Evolutionary conservation across 2,329 filamentous ascomycete genomes (phyloP), one percentile per base, ranked within the genome.

Genomic region (Metarhizium robertsii): DNA sequence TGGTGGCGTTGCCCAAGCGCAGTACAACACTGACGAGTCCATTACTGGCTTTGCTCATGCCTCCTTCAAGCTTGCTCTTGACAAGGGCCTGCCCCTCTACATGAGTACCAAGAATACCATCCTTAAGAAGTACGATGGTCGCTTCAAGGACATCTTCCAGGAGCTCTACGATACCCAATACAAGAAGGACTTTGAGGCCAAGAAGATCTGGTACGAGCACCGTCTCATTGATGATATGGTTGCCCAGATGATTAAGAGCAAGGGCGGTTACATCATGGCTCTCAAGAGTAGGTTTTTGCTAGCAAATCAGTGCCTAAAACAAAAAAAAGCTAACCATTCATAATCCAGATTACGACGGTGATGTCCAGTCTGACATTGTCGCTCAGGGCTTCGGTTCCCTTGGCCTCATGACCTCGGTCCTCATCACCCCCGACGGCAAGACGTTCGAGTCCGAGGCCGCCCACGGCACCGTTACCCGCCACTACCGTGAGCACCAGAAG

Each of bases 41-140:
- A 99, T 99, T 73, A 77, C 79, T 55, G 94, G 94, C 59, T 99
- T 99, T 68, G 94, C 94, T 56, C 94, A 97, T 71, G 88, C 94
- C 60, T 92, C 86, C 64, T 97, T 99, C 85, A 95, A 96, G 85
- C 84, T 96, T 63, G 92, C 94, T 38, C 77, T 97, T 49, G 79
- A 84, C 73, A 94, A 96, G 83, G 79, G 79, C 61, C 79, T 95
- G 62, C 94, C 94, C n/a, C 80, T 99, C 67, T 99, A 97, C 80
- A 95, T 97, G 92, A 96, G 90, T 82, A 99, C 94, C 75, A 99
- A 99, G 87, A 97, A 97, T 82, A 99, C 94, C 65, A 99, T 99
- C 66, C 79, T 99, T 64, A 99, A 99, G 82, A 92, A 92, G 74
- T 99, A 99, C 76, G 94, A 99, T 70, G 94, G 94, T 53, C 84